These are phyloP conservation scores for Clarireedia monteithiana DNA, from an alignment of 2,329 filamentous ascomycete genomes.

Conservation along the genomic window DNA sequence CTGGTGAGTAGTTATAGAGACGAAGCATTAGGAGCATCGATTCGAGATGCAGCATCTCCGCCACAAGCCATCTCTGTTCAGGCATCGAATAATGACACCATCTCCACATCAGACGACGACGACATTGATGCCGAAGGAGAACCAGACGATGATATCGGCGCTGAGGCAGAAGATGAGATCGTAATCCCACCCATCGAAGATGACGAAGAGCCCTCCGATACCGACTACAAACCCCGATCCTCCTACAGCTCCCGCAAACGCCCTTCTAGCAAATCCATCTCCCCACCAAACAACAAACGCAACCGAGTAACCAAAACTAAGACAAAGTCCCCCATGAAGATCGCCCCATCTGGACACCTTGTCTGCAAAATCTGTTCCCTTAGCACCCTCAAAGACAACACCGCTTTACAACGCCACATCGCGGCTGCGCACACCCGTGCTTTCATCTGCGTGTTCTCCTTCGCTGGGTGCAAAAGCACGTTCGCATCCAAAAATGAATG, in stretches of 20 bases:
- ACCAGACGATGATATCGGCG: conserved; percentile 13
- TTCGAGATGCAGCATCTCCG: conserved; percentile 20
- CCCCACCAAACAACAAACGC: conserved; percentile 13
- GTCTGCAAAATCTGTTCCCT: conserved; percentile 17
- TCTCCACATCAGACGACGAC: conserved; percentile 10
- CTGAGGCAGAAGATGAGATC: conserved; percentile 4
- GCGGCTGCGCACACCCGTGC: conserved; percentile 43
- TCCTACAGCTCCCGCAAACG: conserved; percentile 16
- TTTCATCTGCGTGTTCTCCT: conserved; percentile 71
- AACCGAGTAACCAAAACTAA: conserved; percentile 12
- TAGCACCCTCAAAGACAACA: conserved; percentile 38
- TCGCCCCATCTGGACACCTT: neutral
- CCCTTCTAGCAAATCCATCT: conserved; percentile 1
- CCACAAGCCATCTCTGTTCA: neutral
- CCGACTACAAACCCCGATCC: conserved; percentile 19
- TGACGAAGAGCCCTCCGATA: conserved; percentile 17
- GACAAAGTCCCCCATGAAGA: conserved; percentile 1
- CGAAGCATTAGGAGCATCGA: conserved; percentile 22
- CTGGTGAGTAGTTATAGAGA: conserved; percentile 12
- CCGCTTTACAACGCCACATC: conserved; percentile 40
- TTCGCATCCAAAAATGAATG: conserved; percentile 89
- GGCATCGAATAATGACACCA: conserved; percentile 9
- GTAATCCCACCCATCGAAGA: conserved; percentile 2
- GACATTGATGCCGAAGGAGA: conserved; percentile 13
- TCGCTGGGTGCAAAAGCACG: conserved; percentile 64